A percentile compares a stretch with the other conserved stretches of the same genome.
phyloP scores from a whole-genome alignment of 129 eudicot species.

The Rutidosis leptorrhynchoides region DNA sequence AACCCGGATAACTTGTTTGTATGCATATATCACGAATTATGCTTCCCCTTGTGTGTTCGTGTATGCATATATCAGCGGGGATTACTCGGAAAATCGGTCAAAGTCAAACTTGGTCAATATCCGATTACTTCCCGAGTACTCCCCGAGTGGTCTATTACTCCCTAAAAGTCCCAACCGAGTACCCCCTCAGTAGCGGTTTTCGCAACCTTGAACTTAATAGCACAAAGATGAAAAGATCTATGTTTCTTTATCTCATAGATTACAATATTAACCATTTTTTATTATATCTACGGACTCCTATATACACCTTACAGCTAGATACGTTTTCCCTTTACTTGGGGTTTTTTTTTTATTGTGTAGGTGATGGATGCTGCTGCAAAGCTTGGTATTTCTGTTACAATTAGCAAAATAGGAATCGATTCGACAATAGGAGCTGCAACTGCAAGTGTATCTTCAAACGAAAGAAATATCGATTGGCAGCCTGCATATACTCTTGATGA shows the following conservation, averaged over 20 bases:
- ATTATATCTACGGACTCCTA: not conserved
- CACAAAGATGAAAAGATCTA: slow-evolving; percentile 3
- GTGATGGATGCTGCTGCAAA: slow-evolving; percentile 87
- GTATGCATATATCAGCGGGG: no score
- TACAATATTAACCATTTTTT: not conserved
- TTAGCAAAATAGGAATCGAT: slow-evolving; percentile 68
- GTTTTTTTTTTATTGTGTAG: slow-evolving; percentile 38
- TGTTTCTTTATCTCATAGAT: slow-evolving; percentile 5
- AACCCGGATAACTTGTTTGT: not conserved
- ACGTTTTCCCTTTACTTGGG: not conserved
- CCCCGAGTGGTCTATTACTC: no score
- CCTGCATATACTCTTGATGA: no score
- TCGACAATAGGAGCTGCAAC: slow-evolving; percentile 35
- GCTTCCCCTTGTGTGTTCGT: slow-evolving; percentile 24
- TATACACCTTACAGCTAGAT: not conserved
- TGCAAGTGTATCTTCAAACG: slow-evolving; percentile 38
- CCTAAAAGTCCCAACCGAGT: no score
- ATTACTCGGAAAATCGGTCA: no score
- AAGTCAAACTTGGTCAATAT: no score
- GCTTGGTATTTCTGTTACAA: slow-evolving; percentile 63
- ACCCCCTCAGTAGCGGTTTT: no score
- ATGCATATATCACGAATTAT: no score
- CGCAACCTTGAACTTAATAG: slow-evolving; percentile 4
- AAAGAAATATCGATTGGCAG: no score
- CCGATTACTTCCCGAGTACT: not conserved